These are phyloP conservation scores for Apiospora marii DNA, from an alignment of 2,329 filamentous ascomycete species.

Conservation along the genomic window DNA sequence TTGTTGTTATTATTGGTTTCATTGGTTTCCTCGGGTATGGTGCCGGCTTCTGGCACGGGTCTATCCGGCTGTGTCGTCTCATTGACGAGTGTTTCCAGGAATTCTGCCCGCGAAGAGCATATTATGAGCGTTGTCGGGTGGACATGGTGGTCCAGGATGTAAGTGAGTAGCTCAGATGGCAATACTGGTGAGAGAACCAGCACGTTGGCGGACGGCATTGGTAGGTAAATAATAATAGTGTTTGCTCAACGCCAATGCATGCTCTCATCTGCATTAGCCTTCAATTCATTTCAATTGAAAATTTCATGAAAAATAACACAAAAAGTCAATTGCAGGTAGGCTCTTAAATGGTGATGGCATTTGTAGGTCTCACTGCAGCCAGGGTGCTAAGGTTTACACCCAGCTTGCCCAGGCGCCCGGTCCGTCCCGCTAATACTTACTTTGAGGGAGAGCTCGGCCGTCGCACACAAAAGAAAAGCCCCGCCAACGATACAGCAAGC, in stretches of 20 bases:
- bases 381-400: not conserved
- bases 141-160: conserved; percentile 64
- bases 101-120: conserved; percentile 70
- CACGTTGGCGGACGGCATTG: conserved; percentile 32
- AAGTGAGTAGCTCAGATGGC: conserved; percentile 69
- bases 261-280: not conserved
- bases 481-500: not conserved
- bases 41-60: not conserved
- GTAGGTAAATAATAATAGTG: conserved; percentile 28
- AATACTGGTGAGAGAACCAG: conserved; percentile 60
- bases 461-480: conserved; percentile 19
- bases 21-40: not conserved
- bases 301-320: not conserved
- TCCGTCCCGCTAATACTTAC: conserved; percentile 11
- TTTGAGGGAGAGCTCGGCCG: conserved; percentile 2
- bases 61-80: conserved; percentile 51
- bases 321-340: not conserved
- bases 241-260: not conserved
- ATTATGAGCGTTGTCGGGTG: conserved; percentile 74
- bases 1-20: not conserved
- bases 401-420: conserved; percentile 1
- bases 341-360: not conserved
- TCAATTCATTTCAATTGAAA: not conserved
- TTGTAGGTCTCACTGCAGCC: not conserved
- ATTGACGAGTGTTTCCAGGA: conserved; percentile 65